Base-by-base conservation (phyloP, 148 eudicot species). In the Tetragonia tetragonoides region DNA sequence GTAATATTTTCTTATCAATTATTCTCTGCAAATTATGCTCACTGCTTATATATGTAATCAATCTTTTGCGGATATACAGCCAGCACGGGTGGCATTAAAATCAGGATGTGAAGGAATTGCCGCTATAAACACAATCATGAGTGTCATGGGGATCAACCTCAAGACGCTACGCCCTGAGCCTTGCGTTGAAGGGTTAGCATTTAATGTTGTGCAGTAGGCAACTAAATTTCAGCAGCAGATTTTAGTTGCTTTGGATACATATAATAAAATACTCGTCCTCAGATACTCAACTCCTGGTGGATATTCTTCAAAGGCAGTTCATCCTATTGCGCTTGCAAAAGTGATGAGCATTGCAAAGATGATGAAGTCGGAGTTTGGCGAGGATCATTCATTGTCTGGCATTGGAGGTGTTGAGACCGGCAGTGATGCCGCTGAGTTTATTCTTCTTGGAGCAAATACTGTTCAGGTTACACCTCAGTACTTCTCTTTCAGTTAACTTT, bases 261-360 rank as follows among this genome's bases (percentile, higher is more conserved):
- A 68, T 16, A 24, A 67, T 38, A 17, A 68, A 38, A 38, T 75
- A 23, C 66, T 77, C n/a, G 18, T 38, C 68, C 15, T 60, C 83
- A 95, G 99, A 71, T 95, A 95, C 84, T 95, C 99, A 75, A 93
- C 99, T 42, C 97, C 99, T 64, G 99, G 99, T 77, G 99, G 99
- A 53, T 95, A 95, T 67, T 95, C 99, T 46, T 81, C 87, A 34
- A 95, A 95, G 85, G 99, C 98, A 53, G 99, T 95, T 66, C 97
- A 87, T 83, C 99, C 99, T 82, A 93, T 95, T 87, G 99, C 99
- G n/a, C 97, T 95, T 80, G 99, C 90, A 16, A 93, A 91, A 85
- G 99, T 95, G 72, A 95, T 93, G 99, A 93, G 67, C 85, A 95
- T 95, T 86, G 97, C 99, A 49, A 87, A 85, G 81, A 95, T 95